phyloP scores from a whole-genome alignment of 2,329 filamentous ascomycete genomes.

The Aspergillus felis region DNA sequence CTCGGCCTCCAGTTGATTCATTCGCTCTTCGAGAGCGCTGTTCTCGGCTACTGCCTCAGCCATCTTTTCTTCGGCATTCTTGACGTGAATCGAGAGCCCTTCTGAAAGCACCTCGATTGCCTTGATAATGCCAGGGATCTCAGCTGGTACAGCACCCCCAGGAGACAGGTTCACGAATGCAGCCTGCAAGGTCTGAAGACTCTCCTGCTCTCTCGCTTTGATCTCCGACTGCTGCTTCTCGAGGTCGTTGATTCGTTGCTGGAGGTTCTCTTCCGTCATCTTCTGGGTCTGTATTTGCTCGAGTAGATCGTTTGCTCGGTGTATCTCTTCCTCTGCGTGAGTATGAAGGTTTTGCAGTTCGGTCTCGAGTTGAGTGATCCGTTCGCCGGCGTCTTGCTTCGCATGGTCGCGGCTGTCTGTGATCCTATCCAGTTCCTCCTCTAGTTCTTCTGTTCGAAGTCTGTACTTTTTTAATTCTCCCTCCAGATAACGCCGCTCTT shows the following conservation, averaged over 20 bases:
- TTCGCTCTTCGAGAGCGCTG: constrained; percentile 54
- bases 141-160: constrained; percentile 50
- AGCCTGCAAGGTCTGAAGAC: constrained; percentile 54
- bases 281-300: constrained; percentile 53
- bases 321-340: constrained; percentile 44
- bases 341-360: constrained; percentile 63
- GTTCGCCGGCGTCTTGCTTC: constrained; percentile 65
- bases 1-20: constrained; percentile 56
- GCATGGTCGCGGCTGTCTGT: constrained; percentile 81
- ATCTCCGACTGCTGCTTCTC: constrained; percentile 49
- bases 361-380: constrained; percentile 62
- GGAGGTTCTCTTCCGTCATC: constrained; percentile 44
- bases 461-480: constrained; percentile 73
- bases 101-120: constrained; percentile 56
- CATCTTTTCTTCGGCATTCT: constrained; percentile 57
- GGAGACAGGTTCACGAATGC: constrained; percentile 58
- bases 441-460: constrained; percentile 76
- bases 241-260: constrained; percentile 44
- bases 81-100: constrained; percentile 58
- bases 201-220: constrained; percentile 51
- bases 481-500: constrained; percentile 79
- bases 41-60: constrained; percentile 61
- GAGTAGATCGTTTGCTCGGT: constrained; percentile 45
- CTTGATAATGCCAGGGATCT: constrained; percentile 57
- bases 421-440: constrained; percentile 86